Conservation (phyloP, 805 yeast species). For the Pichia phayaonensis region DNA sequence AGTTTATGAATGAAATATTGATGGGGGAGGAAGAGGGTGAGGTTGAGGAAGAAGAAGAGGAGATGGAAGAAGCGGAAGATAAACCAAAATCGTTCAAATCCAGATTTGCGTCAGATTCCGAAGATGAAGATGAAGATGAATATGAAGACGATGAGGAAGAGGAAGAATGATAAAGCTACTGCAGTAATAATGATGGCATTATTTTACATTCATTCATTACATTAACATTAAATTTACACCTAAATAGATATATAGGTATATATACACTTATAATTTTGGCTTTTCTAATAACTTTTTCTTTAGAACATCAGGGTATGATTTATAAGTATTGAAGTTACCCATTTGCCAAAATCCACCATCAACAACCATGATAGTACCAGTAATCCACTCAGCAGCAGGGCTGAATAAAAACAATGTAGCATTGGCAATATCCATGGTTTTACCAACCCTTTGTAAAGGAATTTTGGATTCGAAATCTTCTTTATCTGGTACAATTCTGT, state of each 20-base stretch:
- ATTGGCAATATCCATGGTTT: conserved; percentile 74
- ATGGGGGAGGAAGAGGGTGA: conserved; percentile 5
- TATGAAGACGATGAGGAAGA: conserved; percentile 1
- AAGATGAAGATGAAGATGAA: not conserved
- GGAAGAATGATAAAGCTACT: not conserved
- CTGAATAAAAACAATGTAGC: conserved; percentile 80
- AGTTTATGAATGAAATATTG: conserved; percentile 7
- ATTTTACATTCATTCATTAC: not conserved
- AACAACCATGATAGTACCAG: conserved; percentile 72
- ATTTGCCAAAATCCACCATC: conserved; percentile 92
- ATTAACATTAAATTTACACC: conserved; percentile 6
- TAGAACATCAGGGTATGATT: conserved; percentile 37
- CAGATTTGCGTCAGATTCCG: not conserved
- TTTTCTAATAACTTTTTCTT: conserved; percentile 20
- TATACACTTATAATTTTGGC: conserved; percentile 18
- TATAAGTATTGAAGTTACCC: conserved; percentile 35
- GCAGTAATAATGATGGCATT: not conserved
- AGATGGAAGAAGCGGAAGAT: conserved; percentile 5
- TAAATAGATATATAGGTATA: not conserved
- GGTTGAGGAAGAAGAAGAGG: conserved; percentile 1
- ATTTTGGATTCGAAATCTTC: conserved; percentile 38
- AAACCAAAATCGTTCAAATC: conserved; percentile 1
- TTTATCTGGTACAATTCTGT: conserved; percentile 46
- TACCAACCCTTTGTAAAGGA: conserved; percentile 64
- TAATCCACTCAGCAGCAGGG: conserved; percentile 69